Evolutionary conservation across 768 basidiomycete species (phyloP).

Genomic region (Cystofilobasidium macerans): DNA sequence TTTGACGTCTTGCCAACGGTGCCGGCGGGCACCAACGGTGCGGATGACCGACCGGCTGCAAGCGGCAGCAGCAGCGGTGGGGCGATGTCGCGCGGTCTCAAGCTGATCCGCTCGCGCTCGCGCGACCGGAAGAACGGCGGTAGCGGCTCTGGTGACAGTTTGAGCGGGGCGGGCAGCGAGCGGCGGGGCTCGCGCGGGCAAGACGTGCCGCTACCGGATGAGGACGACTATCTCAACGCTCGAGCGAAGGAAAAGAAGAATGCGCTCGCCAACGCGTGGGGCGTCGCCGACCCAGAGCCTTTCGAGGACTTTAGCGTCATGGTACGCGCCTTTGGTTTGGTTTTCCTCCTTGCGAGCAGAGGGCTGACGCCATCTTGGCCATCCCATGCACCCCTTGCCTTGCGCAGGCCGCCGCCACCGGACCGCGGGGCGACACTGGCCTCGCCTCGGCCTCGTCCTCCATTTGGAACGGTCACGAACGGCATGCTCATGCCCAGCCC

Average conservation of each 20-base stretch:
- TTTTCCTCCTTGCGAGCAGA: too few relatives aligned
- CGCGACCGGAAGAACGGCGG: not conserved
- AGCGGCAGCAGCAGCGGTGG: not conserved
- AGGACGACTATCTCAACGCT: constrained; percentile 25
- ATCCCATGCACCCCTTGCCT: not conserved
- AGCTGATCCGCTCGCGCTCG: constrained; percentile 17
- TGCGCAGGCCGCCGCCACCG: constrained; percentile 10
- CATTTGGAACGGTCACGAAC: constrained; percentile 57
- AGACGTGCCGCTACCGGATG: too few relatives aligned
- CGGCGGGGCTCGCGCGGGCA: too few relatives aligned
- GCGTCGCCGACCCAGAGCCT: constrained; percentile 81
- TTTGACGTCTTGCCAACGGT: constrained; percentile 4
- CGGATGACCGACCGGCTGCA: not conserved
- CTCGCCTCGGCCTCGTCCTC: constrained; percentile 54
- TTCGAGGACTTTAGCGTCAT: constrained; percentile 65
- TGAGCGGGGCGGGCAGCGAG: too few relatives aligned
- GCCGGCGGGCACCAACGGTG: not conserved
- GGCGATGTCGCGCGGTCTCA: not conserved
- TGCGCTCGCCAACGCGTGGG: constrained; percentile 85
- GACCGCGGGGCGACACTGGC: constrained; percentile 23
- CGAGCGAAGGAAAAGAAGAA: constrained; percentile 72
- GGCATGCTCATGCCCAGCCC: too few relatives aligned
- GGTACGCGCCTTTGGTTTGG: not conserved
- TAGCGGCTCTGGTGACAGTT: not conserved
- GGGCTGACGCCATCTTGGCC: too few relatives aligned